phyloP scores from a whole-genome alignment of 768 basidiomycete genomes.

The Phanerochaete sordida region DNA sequence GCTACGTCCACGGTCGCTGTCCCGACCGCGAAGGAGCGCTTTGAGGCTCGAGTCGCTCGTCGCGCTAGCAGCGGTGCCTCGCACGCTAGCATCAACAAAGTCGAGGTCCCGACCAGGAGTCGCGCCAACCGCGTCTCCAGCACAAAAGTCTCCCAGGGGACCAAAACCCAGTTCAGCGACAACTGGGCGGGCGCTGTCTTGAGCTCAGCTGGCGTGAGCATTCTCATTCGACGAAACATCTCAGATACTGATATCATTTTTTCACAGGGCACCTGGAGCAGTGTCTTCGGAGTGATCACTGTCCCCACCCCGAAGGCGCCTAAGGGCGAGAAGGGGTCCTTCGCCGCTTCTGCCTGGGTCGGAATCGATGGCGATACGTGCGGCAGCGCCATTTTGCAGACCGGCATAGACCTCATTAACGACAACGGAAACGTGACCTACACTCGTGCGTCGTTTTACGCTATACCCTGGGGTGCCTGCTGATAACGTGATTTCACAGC shows the following conservation, averaged over 20 bases:
- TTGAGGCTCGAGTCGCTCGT: constrained; percentile 15
- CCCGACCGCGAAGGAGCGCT: constrained; percentile 18
- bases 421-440: background rate
- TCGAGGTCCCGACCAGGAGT: too few relatives aligned
- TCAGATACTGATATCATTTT: too few relatives aligned
- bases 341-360: background rate
- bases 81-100: constrained; percentile 12
- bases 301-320: constrained; percentile 29
- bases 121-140: too few relatives aligned
- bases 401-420: background rate
- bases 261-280: constrained; percentile 31
- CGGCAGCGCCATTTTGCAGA: background rate
- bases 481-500: background rate
- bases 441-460: background rate
- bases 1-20: constrained; percentile 21
- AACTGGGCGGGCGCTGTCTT: constrained; percentile 36
- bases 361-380: background rate
- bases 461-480: background rate
- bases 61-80: constrained; percentile 14
- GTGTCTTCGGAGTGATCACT: constrained; percentile 32
- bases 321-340: constrained; percentile 18
- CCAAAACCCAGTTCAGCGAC: constrained; percentile 26
- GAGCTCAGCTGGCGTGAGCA: constrained; percentile 18
- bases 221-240: too few relatives aligned
- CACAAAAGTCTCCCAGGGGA: too few relatives aligned